A percentile compares a stretch with the other conserved stretches of the same genome.
Conservation (phyloP, 2,329 filamentous ascomycete species). For the Epichloe sp. region DNA sequence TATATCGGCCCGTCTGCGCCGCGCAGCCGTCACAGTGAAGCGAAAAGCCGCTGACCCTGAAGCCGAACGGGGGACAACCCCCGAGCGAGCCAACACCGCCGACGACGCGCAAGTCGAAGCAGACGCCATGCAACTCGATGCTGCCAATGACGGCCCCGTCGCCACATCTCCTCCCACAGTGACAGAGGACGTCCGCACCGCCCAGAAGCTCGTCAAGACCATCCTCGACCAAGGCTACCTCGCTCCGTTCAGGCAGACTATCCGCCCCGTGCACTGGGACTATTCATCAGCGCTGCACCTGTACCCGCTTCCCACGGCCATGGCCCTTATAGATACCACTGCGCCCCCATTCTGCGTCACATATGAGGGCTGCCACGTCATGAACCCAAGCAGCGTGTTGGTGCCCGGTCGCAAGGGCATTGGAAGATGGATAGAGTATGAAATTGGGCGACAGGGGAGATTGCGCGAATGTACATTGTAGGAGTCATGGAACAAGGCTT, state of each 20-base stretch:
- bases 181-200: slow-evolving; percentile 40
- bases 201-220: slow-evolving; percentile 76
- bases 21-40: slow-evolving; percentile 62
- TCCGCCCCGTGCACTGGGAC: slow-evolving; percentile 83
- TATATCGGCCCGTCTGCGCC: slow-evolving; percentile 62
- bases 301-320: slow-evolving; percentile 75
- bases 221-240: slow-evolving; percentile 83
- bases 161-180: slow-evolving; percentile 6
- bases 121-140: slow-evolving; percentile 30
- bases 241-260: slow-evolving; percentile 68
- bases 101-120: slow-evolving; percentile 9
- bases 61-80: slow-evolving; percentile 15
- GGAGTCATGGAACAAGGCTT: neutral
- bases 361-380: slow-evolving; percentile 89
- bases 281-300: slow-evolving; percentile 62
- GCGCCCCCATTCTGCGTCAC: slow-evolving; percentile 74
- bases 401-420: slow-evolving; percentile 54
- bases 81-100: slow-evolving; percentile 7
- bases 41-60: slow-evolving; percentile 21
- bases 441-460: slow-evolving; percentile 45
- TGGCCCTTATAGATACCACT: slow-evolving; percentile 73
- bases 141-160: slow-evolving; percentile 20
- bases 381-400: slow-evolving; percentile 77
- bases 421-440: slow-evolving; percentile 81
- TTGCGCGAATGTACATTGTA: slow-evolving; percentile 51